phyloP scores from a whole-genome alignment of 306 rosid species.

The Bauhinia variegata region DNA sequence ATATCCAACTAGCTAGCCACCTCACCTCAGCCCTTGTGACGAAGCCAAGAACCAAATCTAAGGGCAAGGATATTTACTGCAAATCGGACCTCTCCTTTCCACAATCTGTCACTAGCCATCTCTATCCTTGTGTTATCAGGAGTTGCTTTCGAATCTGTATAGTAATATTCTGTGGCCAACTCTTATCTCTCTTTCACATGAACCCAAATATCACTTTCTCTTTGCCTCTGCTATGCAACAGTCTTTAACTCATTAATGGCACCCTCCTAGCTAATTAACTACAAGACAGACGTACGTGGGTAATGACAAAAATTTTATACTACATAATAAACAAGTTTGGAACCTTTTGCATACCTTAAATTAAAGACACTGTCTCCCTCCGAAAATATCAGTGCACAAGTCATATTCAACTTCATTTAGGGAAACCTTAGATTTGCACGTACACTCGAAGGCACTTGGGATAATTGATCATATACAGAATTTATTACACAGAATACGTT shows the following conservation, averaged over 20 bases:
- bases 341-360: constrained; percentile 33
- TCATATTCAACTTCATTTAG: too few relatives aligned
- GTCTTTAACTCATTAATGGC: constrained; percentile 32
- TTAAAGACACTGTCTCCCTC: constrained; percentile 34
- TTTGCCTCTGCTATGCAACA: constrained; percentile 32
- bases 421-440: too few relatives aligned
- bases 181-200: constrained; percentile 63
- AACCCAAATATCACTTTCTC: constrained; percentile 55
- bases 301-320: constrained; percentile 17
- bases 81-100: constrained; percentile 11
- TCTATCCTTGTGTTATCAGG: constrained; percentile 43
- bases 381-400: too few relatives aligned
- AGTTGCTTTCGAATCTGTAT: constrained; percentile 78
- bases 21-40: neutral
- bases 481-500: too few relatives aligned
- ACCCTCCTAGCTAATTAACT: too few relatives aligned
- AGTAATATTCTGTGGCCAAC: constrained; percentile 67
- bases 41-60: constrained; percentile 11
- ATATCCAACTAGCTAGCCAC: constrained; percentile 38
- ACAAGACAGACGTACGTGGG: too few relatives aligned
- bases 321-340: constrained; percentile 6
- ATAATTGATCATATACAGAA: too few relatives aligned
- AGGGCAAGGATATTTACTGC: neutral
- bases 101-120: constrained; percentile 46
- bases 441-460: too few relatives aligned